Conservation (phyloP, 176 grass and related monocot species). For the Avena insularis region DNA sequence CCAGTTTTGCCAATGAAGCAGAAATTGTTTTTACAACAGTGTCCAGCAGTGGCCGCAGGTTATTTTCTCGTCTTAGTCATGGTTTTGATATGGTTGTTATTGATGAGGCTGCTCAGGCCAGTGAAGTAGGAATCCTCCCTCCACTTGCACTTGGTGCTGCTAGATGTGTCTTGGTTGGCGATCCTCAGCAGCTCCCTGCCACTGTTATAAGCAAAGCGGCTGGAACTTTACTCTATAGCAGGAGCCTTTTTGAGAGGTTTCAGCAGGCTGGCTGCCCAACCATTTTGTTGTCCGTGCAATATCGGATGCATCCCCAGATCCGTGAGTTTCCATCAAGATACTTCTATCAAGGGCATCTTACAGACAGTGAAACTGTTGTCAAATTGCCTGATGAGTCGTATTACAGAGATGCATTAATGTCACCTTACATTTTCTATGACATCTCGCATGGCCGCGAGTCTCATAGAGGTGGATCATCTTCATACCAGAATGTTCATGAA, state of each 20-base stretch:
- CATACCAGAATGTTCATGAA: slow-evolving; percentile 95
- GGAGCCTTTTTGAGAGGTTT: slow-evolving; percentile 99
- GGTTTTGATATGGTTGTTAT: slow-evolving; percentile 99
- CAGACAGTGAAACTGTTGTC: slow-evolving; percentile 85
- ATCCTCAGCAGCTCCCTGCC: slow-evolving; percentile 98
- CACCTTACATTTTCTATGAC: slow-evolving; percentile 93
- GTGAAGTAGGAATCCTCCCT: slow-evolving; percentile 94
- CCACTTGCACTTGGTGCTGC: slow-evolving; percentile 92
- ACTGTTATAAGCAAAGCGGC: slow-evolving; percentile 99
- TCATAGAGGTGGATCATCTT: slow-evolving; percentile 90
- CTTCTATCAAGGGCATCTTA: slow-evolving; percentile 92
- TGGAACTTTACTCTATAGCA: slow-evolving; percentile 94
- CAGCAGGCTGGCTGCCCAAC: slow-evolving; percentile 96
- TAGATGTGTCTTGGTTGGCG: slow-evolving; percentile 96
- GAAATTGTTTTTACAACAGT: slow-evolving; percentile 99
- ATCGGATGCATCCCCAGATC: slow-evolving; percentile 99
- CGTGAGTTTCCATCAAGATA: slow-evolving; percentile 98
- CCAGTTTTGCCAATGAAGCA: slow-evolving; percentile 97
- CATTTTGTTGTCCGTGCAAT: slow-evolving; percentile 94
- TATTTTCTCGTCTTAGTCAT: slow-evolving; percentile 97
- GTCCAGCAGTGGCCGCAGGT: slow-evolving; percentile 91
- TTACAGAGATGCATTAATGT: slow-evolving; percentile 78
- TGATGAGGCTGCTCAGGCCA: slow-evolving; percentile 98
- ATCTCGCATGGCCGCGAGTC: slow-evolving; percentile 93
- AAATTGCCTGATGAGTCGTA: slow-evolving; percentile 82